These are phyloP conservation scores for Myxozyma nipponensis DNA, from an alignment of 805 yeast genomes.

Conservation along the genomic window DNA sequence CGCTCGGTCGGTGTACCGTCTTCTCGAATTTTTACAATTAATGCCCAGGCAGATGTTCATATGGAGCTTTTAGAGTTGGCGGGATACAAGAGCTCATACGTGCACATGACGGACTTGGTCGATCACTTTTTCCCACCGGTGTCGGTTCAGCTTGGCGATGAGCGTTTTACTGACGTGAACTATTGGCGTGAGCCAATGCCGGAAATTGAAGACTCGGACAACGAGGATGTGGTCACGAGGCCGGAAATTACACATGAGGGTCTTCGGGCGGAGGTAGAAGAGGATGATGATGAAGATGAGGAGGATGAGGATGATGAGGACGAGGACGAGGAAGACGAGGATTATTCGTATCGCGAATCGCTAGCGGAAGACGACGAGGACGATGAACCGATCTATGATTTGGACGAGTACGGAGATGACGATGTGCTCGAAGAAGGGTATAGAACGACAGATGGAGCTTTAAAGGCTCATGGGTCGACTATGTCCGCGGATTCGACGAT, in stretches of 20 bases:
- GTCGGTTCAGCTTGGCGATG: conserved; percentile 40
- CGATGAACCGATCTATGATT: conserved; percentile 31
- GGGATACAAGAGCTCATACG: conserved; percentile 83
- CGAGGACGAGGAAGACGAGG: conserved; percentile 32
- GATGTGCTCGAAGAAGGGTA: conserved; percentile 30
- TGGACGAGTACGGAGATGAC: conserved; percentile 34
- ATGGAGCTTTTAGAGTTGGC: conserved; percentile 94
- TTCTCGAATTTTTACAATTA: conserved; percentile 90
- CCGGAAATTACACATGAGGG: background rate
- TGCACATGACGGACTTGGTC: conserved; percentile 86
- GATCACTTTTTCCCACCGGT: conserved; percentile 97
- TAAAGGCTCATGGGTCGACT: conserved; percentile 5
- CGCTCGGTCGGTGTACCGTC: conserved; percentile 91
- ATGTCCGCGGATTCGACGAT: background rate
- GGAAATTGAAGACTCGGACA: conserved; percentile 40
- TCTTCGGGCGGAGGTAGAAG: background rate
- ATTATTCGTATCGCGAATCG: conserved; percentile 20
- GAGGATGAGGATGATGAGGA: conserved; percentile 37
- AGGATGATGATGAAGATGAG: conserved; percentile 15
- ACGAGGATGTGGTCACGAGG: conserved; percentile 19
- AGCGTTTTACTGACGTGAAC: conserved; percentile 77
- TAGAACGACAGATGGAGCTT: conserved; percentile 6
- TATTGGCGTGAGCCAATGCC: conserved; percentile 85
- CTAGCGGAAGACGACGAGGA: conserved; percentile 32
- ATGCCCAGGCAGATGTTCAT: conserved; percentile 94